Evolutionary conservation across 305 asterid genomes (phyloP), one percentile per base, ranked within the genome.

Genomic region (Fraxinus platypoda): DNA sequence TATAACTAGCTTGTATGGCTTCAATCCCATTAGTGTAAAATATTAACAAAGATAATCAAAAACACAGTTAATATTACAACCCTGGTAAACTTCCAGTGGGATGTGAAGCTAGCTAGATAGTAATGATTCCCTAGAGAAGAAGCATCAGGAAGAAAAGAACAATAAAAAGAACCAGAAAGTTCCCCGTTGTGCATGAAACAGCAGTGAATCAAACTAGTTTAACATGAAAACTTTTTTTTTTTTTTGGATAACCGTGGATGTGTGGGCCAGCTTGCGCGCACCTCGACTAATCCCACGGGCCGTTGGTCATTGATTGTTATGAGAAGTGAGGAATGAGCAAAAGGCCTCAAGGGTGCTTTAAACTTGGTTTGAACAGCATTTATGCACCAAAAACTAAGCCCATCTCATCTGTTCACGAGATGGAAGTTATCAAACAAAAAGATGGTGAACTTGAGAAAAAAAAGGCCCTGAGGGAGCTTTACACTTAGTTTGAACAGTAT

Each of bases 171-270:
- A 28, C 21, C 35, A 26, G 34, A 25, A 37, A 49, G 34, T 82
- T 75, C 71, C 74, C 62, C 49, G 49, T 52, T 71, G 59, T 37
- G 71, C 75, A 74, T 23, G 76, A 41, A 77, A 78, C 17, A 62
- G 33, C 34, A 43, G 34, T 62, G 37, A 35, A 62, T 77, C 17
- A 52, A 71, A 70, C 49, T 79, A 83, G 38, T 49, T n/a, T 74
- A 80, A 68, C 37, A 4, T 30, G 73, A 82, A 75, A 83, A 15
- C 34, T 35, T 9, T n/a, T n/a, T n/a, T n/a, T n/a, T n/a, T n/a
- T n/a, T n/a, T n/a, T n/a, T n/a, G n/a, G n/a, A n/a, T n/a, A n/a
- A n/a, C n/a, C n/a, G n/a, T n/a, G n/a, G n/a, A n/a, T n/a, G n/a
- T n/a, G n/a, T n/a, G n/a, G n/a, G n/a, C n/a, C n/a, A n/a, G n/a